Conservation (phyloP, 192 early-diverging fungal genomes). For the Dissophora globulifera region DNA sequence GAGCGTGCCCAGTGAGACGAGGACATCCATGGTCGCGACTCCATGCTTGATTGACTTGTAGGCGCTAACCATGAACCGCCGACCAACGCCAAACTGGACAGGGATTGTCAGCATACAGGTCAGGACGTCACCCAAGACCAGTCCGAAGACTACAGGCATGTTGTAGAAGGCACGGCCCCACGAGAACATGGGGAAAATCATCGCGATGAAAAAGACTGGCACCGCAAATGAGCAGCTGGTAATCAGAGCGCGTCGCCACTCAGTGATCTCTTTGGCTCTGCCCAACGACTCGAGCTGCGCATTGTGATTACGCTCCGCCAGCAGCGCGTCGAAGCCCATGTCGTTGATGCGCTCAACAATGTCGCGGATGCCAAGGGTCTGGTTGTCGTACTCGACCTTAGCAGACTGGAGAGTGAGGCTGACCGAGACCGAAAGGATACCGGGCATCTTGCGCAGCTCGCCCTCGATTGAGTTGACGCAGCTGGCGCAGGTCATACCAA, state of each 20-base stretch:
- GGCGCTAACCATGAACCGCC: slow-evolving; percentile 80
- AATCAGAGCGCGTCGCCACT: slow-evolving; percentile 79
- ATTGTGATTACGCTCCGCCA: slow-evolving; percentile 71
- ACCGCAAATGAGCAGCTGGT: slow-evolving; percentile 76
- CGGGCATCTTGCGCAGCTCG: slow-evolving; percentile 63
- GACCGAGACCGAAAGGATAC: slow-evolving; percentile 73
- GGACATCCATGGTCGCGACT: slow-evolving; percentile 96
- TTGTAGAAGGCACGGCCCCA: slow-evolving; percentile 40
- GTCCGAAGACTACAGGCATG: slow-evolving; percentile 65
- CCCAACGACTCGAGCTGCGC: slow-evolving; percentile 89
- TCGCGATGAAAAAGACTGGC: slow-evolving; percentile 83
- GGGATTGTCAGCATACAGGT: slow-evolving; percentile 86
- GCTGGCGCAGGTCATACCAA: slow-evolving; percentile 91
- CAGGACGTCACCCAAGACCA: slow-evolving; percentile 73
- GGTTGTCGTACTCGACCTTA: slow-evolving; percentile 74
- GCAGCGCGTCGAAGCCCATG: slow-evolving; percentile 82
- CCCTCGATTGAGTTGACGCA: slow-evolving; percentile 86
- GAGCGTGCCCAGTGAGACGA: slow-evolving; percentile 88
- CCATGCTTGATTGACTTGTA: slow-evolving; percentile 83
- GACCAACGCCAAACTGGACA: slow-evolving; percentile 91
- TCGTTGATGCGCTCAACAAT: slow-evolving; percentile 85
- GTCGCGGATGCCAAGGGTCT: slow-evolving; percentile 73
- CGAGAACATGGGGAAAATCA: slow-evolving; percentile 73
- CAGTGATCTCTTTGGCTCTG: slow-evolving; percentile 85
- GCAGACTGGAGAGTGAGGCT: slow-evolving; percentile 83